Evolutionary conservation across 768 basidiomycete species (phyloP), one percentile per base, ranked within the genome.

Genomic region (Termitomyces sp.): DNA sequence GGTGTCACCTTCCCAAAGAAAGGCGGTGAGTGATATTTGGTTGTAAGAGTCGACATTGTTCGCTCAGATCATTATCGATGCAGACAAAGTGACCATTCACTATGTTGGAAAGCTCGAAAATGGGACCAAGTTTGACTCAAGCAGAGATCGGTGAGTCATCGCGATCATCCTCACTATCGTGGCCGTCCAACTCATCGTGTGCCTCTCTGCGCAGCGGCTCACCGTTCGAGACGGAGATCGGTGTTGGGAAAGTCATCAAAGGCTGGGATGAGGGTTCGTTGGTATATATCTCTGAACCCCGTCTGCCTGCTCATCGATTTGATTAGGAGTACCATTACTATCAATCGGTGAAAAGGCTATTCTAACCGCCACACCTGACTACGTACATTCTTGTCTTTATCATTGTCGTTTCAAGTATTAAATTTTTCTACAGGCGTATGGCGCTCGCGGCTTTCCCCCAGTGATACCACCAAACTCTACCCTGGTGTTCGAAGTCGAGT

Each of bases 251-350:
- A 65, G 92, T 95, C 45, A 93, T 95, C 72, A 87, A 77, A 65
- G 90, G 92, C 30, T 94, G 91, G 93, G 92, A 93, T 64, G 89
- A 93, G 68, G 92, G 93, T 86, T 60, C 62, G 78, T 70, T 35
- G 50, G 28, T 2, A 19, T 35, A 42, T 45, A 14, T 35, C 45
- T n/a, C 24, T 9, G 6, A 49, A 28, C 9, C 15, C 45, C 19
- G 41, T 26, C n/a, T n/a, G n/a, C 50, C 60, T 47, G 54, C 54
- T 58, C 53, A 66, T 66, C 59, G 57, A 58, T 64, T 58, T 50
- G 52, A 58, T 62, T 63, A 92, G 90, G 85, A 48, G 90, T 95
- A 15, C 82, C 78, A 5, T 76, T 90, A 72, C 72, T 94, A 58
- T 90, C 89, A 11, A 35, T 90, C 32, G 90, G 90, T 60, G 64